A percentile compares a stretch with the other conserved stretches of the same genome.
Evolutionary conservation across 306 rosid genomes (phyloP).

Genomic region (Dicorynia guianensis): DNA sequence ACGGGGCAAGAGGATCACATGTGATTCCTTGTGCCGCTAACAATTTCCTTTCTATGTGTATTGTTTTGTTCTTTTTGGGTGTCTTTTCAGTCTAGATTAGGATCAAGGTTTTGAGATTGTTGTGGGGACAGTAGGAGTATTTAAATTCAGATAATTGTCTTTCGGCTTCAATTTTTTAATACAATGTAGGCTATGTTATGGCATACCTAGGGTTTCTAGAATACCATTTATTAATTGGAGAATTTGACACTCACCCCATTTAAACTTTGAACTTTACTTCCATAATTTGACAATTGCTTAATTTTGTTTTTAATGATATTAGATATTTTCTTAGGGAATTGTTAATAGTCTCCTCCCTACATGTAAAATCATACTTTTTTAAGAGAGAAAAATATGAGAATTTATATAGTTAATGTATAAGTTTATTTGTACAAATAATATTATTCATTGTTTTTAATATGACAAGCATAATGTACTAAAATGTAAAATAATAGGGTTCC

Average conservation of each 20-base stretch:
- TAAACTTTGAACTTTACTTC: slow-evolving; percentile 14
- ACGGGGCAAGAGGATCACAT: slow-evolving; percentile 44
- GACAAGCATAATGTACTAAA: too few relatives aligned
- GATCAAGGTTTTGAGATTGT: slow-evolving; percentile 55
- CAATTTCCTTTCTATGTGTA: slow-evolving; percentile 9
- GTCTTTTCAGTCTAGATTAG: slow-evolving; percentile 63
- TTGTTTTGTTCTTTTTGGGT: slow-evolving; percentile 36
- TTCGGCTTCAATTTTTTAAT: slow-evolving; percentile 39
- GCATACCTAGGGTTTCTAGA: slow-evolving; percentile 60
- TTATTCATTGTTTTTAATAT: too few relatives aligned
- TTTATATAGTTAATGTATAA: too few relatives aligned
- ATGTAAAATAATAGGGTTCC: too few relatives aligned
- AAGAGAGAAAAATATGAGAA: too few relatives aligned
- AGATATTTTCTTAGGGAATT: too few relatives aligned
- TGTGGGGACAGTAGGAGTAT: slow-evolving; percentile 48
- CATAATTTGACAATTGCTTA: too few relatives aligned
- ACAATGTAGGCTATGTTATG: slow-evolving; percentile 45
- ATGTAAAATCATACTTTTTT: too few relatives aligned
- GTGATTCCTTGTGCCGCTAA: slow-evolving; percentile 39
- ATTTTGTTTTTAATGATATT: too few relatives aligned
- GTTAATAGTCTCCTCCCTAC: too few relatives aligned
- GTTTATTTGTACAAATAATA: too few relatives aligned
- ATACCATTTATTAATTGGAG: slow-evolving; percentile 27
- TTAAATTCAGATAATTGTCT: slow-evolving; percentile 44
- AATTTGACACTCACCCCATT: slow-evolving; percentile 10